Base-by-base conservation (phyloP, 2,329 filamentous ascomycete species). In the Diaporthe caulivora region DNA sequence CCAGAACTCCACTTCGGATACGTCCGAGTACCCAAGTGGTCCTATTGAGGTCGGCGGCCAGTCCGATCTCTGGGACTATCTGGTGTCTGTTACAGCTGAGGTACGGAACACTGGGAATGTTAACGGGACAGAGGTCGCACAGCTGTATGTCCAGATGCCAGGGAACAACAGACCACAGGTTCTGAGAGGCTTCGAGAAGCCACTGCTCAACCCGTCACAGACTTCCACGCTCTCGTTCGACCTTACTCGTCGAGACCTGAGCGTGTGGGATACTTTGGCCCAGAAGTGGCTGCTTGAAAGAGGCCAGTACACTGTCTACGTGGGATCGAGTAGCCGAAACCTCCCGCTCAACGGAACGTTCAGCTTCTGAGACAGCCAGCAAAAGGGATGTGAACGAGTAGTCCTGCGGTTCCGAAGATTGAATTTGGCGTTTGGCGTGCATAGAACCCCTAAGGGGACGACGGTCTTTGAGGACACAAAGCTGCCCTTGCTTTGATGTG, bases 161-260 rank as follows among this genome's bases (percentile, higher is more conserved):
- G 79, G 75, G 2, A 81, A 78, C 4, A 80, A 78, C 9, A 92
- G 92, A 0, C 81, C 86, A 0, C 83, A 86, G 53, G 91, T 93
- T 79, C 84, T 94, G n/a, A 85, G 92, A 10, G 91, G 92, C 9
- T 93, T 93, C 74, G 89, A 89, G 69, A 93, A 93, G 83, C 83
- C 87, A 0, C 83, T 82, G 21, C 75, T 93, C 57, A 82, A 84
- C 18, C 82, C 85, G 0, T 85, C 86, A 0, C 80, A 85, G 72
- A 84, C 81, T 24, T 81, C 82, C 21, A 85, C 82, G 0, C 82
- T 91, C 0, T 80, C 77, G 0, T 89, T 93, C 72, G 79, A 83
- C 34, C 79, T 94, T 51, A 92, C 86, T 24, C 85, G 92, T 53
- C 87, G 91, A 74, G 92, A 94, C 78, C 78, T 94, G 64, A 93